Evolutionary conservation across 768 basidiomycete species (phyloP).

Genomic region (Gymnopilus junonius): DNA sequence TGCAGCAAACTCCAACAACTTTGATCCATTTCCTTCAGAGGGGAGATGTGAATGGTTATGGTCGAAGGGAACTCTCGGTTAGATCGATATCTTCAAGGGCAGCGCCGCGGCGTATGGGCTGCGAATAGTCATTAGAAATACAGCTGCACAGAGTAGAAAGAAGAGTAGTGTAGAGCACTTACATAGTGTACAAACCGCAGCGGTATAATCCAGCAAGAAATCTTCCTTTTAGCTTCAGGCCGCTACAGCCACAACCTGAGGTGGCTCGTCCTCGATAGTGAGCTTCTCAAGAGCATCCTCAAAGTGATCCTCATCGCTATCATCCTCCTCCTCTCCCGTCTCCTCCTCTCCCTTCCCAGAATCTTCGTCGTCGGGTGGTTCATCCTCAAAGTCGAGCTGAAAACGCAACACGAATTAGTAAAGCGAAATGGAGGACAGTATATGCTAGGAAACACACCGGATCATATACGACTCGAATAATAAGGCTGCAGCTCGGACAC

Average conservation of each 20-base stretch:
- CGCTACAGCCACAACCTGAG: constrained; percentile 15
- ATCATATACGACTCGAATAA: constrained; percentile 93
- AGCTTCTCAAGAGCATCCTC: constrained; percentile 74
- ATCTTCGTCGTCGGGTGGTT: constrained; percentile 59
- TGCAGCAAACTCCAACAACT: not conserved
- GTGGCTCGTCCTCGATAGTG: constrained; percentile 42
- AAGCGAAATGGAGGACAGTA: constrained; percentile 8
- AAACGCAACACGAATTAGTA: constrained; percentile 3
- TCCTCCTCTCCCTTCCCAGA: constrained; percentile 45
- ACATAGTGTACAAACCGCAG: not conserved
- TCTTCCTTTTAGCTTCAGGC: constrained; percentile 25
- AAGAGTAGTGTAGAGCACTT: not conserved
- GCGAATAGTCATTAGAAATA: not conserved
- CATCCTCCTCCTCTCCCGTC: constrained; percentile 41
- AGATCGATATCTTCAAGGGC: too few species aligned
- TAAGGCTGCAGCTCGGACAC: constrained; percentile 94
- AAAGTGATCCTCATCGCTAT: constrained; percentile 51
- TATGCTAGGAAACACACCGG: constrained; percentile 62
- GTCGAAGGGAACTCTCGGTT: too few species aligned
- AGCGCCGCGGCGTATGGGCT: not conserved
- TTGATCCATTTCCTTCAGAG: not conserved
- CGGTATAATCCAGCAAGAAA: not conserved
- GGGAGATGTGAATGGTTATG: not conserved
- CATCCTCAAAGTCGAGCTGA: constrained; percentile 86
- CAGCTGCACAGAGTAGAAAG: not conserved